A percentile compares a stretch with the other conserved stretches of the same genome.
phyloP scores from a whole-genome alignment of 2,329 filamentous ascomycete genomes.

The Chaetomium sp. region DNA sequence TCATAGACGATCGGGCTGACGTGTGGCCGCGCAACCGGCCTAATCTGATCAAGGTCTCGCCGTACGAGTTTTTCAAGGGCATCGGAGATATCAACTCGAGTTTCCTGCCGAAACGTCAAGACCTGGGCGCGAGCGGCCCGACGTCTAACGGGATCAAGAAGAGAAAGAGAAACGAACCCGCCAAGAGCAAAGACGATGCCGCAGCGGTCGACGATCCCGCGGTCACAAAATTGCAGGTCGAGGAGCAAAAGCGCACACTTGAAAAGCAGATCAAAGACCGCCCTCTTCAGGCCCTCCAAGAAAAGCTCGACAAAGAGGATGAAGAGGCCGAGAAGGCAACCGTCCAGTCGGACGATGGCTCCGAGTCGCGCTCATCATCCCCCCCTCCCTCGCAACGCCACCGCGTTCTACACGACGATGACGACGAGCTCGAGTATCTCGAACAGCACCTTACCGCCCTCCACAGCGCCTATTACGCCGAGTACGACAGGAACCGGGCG shows the following conservation, averaged over 20 bases:
- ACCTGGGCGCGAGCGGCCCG: constrained; percentile 47
- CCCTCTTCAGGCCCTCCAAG: constrained; percentile 88
- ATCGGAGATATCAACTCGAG: constrained; percentile 99
- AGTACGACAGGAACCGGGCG: constrained; percentile 64
- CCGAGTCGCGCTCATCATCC: constrained; percentile 33
- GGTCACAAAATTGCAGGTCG: constrained; percentile 72
- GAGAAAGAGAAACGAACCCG: constrained; percentile 10
- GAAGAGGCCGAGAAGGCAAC: constrained; percentile 58
- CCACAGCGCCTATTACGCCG: constrained; percentile 78
- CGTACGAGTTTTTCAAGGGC: constrained; percentile 97
- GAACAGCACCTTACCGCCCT: constrained; percentile 74
- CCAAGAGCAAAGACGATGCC: constrained; percentile 39
- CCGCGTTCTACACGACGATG: constrained; percentile 77
- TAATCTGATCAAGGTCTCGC: constrained; percentile 91
- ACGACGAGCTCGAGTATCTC: constrained; percentile 76
- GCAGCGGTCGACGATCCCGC: constrained; percentile 66
- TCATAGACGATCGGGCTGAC: constrained; percentile 95
- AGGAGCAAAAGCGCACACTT: constrained; percentile 84
- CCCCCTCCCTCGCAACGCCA: constrained; percentile 62
- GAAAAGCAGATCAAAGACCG: constrained; percentile 87
- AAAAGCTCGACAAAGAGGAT: constrained; percentile 84
- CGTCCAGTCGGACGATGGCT: constrained; percentile 47
- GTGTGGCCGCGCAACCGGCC: constrained; percentile 90
- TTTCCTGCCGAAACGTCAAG: constrained; percentile 79
- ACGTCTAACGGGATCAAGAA: constrained; percentile 28